These are phyloP conservation scores for Salix arbutifolia DNA, from an alignment of 345 rosid genomes.

Conservation along the genomic window DNA sequence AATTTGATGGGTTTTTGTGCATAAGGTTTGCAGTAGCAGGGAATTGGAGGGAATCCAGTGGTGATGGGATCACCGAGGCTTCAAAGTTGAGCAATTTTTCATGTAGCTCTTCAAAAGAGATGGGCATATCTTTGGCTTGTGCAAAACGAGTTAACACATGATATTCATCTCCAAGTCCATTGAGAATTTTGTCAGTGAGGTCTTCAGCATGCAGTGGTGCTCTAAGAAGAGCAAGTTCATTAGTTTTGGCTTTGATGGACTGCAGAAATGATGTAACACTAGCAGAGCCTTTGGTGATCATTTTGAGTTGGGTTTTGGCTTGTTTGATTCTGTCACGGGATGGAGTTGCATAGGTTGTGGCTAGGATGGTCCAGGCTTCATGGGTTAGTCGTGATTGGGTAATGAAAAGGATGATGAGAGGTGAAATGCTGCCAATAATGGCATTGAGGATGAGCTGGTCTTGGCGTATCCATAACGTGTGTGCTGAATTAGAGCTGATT, in stretches of 20 bases:
- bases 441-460: not conserved
- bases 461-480: not conserved
- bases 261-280: not conserved
- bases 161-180: not conserved
- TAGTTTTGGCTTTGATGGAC: not conserved
- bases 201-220: not conserved
- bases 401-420: not conserved
- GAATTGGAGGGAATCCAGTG: accelerated
- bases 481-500: too few species aligned
- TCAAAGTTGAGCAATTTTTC: too few species aligned
- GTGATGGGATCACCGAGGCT: too few species aligned
- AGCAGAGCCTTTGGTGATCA: not conserved
- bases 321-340: not conserved
- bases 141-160: not conserved
- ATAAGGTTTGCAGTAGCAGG: accelerated
- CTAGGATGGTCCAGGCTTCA: not conserved
- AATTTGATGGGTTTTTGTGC: too few species aligned
- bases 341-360: not conserved
- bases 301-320: not conserved
- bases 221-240: slow-evolving; percentile 1
- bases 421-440: not conserved
- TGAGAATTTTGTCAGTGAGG: not conserved
- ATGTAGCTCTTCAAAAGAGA: too few species aligned
- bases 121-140: too few species aligned
- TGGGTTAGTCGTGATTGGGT: not conserved